Percentiles rank a stretch among this genome's conserved stretches.
These are phyloP conservation scores for Pistacia atlantica DNA, from an alignment of 345 rosid genomes.

Conservation along the genomic window DNA sequence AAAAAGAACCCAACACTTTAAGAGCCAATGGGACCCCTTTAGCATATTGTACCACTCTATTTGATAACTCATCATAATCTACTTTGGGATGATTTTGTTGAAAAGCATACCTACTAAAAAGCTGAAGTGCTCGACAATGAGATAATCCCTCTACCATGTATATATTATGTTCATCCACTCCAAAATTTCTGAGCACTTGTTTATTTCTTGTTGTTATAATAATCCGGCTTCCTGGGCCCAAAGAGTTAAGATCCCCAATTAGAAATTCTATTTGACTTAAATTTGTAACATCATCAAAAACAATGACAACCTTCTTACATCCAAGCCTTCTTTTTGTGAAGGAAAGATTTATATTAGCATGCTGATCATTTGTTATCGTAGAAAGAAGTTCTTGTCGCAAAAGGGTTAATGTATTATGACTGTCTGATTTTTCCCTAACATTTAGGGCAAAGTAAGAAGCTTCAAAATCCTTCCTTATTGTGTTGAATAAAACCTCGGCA, in stretches of 20 bases:
- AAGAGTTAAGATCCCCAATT: neutral
- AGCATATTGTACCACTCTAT: neutral
- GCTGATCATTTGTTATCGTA: constrained; percentile 11
- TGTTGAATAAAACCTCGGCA: too few relatives aligned
- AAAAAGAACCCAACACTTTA: neutral
- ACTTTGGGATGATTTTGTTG: neutral
- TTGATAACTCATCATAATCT: neutral
- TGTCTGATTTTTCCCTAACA: neutral
- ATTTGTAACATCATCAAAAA: constrained; percentile 15
- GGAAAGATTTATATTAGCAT: neutral
- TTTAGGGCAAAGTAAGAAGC: too few relatives aligned
- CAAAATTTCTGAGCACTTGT: neutral
- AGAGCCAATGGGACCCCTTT: neutral
- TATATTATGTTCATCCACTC: neutral
- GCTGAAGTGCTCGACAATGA: neutral
- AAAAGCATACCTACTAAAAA: neutral
- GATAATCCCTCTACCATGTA: neutral
- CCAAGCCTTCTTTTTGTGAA: neutral
- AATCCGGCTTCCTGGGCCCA: constrained; percentile 16
- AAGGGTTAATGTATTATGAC: too few relatives aligned
- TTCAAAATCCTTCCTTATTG: too few relatives aligned
- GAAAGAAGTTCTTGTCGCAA: constrained; percentile 26
- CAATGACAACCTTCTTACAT: neutral
- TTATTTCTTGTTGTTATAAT: neutral
- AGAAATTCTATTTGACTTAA: neutral